A percentile compares a stretch with the other conserved stretches of the same genome.
Conservation (phyloP, 345 rosid species). For the Geranium brycei region DNA sequence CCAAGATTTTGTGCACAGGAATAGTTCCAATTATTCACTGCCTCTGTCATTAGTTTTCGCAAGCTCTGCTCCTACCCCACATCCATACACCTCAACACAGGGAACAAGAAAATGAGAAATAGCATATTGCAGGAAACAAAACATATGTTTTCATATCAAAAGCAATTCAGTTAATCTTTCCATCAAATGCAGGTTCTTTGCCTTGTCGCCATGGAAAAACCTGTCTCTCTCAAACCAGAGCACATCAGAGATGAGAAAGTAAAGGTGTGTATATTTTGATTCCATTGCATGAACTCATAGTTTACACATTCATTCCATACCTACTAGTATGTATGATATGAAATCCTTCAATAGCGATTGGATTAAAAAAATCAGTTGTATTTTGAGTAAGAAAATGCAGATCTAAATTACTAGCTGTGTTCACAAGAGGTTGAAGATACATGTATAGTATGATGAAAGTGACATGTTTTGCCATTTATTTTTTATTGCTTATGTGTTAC, state of each 20-base stretch:
- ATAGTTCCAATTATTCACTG: no score
- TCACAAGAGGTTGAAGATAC: background rate
- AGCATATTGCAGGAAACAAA: no score
- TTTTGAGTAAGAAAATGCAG: background rate
- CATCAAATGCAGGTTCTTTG: slow-evolving; percentile 57
- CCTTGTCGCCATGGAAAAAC: slow-evolving; percentile 97
- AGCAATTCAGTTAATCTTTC: slow-evolving; percentile 2
- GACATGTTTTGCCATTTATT: background rate
- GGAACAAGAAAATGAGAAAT: no score
- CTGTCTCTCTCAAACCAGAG: slow-evolving; percentile 91
- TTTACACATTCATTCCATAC: no score
- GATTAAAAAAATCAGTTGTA: background rate
- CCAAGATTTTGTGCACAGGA: no score
- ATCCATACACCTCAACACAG: no score
- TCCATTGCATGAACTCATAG: slow-evolving; percentile 3
- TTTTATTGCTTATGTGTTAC: background rate
- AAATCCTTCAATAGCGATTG: background rate
- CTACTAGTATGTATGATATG: no score
- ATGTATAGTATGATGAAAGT: background rate
- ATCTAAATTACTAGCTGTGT: background rate
- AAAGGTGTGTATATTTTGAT: slow-evolving; percentile 41
- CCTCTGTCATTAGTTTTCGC: no score
- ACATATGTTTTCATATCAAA: no score
- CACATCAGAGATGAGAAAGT: slow-evolving; percentile 98
- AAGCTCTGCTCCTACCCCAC: no score